Base-by-base conservation (phyloP, 805 yeast genomes). In the Myxozyma neotropica region DNA sequence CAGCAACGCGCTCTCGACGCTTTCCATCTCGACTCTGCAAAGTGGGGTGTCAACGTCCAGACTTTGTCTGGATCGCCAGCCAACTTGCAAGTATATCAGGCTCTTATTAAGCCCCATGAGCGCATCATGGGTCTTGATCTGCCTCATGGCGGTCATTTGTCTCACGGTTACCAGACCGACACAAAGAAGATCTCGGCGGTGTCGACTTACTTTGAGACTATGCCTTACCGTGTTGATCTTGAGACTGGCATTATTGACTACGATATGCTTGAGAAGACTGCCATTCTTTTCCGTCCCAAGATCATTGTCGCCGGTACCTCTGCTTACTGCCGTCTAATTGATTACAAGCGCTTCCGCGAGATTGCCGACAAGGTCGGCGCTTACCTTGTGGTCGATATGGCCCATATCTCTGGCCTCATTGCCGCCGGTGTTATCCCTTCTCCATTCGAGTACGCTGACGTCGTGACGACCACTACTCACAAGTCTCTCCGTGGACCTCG, bases 41-140 rank as follows among this genome's bases (percentile, higher is more conserved):
- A 85, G 74, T 94, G 99, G 99, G 99, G 99, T 59, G 97, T 92
- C 68, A 94, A 94, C 73, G 99, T 94, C 45, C 99, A 94, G 79
- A 84, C 97, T 49, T 81, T 94, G 70, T 88, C 96, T 27, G 99
- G 99, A 60, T 91, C 99, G 23, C 98, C 98, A 66, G 99, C 99
- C 58, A 94, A 94, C 79, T 82, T 94, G 75, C 93, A 94, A 75
- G 98, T 92, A 48, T 94, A 94, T 80, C 92, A 89, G 73, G 97
- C 98, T 44, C 80, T 94, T 67, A 84, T 94, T 87, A 89, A 88
- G 72, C 96, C 94, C 62, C 96, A 91, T 73, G 99, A 93, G 71
- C 87, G 99, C 78, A 78, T 94, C 69, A 94, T 94, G 99, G 99
- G 99, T 69, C 83, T 94, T 68, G 97, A 93, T 73, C 81, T 94